Evolutionary conservation across 352 stramenopile genomes (phyloP), one percentile per base, ranked within the genome.

Genomic region (Phytophthora fragariae): DNA sequence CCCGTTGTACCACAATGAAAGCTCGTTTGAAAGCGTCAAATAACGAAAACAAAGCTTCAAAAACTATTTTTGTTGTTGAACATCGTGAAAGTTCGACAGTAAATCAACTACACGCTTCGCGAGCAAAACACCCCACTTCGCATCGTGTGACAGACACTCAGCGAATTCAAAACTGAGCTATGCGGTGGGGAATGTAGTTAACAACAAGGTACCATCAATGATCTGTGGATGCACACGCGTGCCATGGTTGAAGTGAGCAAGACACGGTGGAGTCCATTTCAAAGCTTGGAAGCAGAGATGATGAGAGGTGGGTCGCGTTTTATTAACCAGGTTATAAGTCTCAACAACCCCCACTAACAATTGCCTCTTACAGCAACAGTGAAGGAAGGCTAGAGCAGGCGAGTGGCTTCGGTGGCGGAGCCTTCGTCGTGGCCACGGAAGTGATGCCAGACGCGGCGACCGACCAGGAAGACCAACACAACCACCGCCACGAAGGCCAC

Each of bases 361-460:
- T 27, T 27, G 24, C 24, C 24, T 27, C 24, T 27, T 27, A 27
- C 24, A 27, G 35, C 35, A 41, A 5, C 35, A n/a, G 9, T n/a
- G 14, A 14, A 58, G 12, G 7, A 14, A 58, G 12, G 7, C 17
- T 64, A 76, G 1, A 76, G 50, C 47, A 76, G 62, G 29, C 63
- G 70, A 27, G 60, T 68, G 47, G 54, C 46, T 74, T 77, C 71
- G 21, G 27, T 68, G 1, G 71, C 55, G 0, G 52, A 12, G 53
- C 35, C 61, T n/a, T 71, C 37, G 5, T 69, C 49, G 39, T 68
- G 65, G 10, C 71, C 56, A 39, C 47, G 71, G 71, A 72, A 78
- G 61, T 78, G 66, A 19, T 50, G 71, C 71, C 71, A 75, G 19
- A 78, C 47, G 37, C 65, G 66, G 37, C 66, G 67, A 15, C 65